A percentile compares a stretch with the other conserved stretches of the same genome.
These are phyloP conservation scores for Pseudogymnoascus sp. DNA, from an alignment of 2,329 filamentous ascomycete species.

Conservation along the genomic window DNA sequence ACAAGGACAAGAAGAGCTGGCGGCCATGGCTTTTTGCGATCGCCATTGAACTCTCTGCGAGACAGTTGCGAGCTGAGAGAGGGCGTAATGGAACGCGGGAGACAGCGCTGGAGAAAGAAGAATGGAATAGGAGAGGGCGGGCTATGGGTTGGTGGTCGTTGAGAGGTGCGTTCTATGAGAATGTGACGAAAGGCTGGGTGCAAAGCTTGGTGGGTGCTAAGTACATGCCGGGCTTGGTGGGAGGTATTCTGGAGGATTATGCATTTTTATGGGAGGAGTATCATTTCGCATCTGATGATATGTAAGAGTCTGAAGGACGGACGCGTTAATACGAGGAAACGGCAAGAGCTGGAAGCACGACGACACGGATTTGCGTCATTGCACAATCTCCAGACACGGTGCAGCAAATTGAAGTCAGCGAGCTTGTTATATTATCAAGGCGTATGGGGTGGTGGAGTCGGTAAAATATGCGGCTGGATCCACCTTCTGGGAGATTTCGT, in stretches of 20 bases:
- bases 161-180: slow-evolving; percentile 95
- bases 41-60: slow-evolving; percentile 76
- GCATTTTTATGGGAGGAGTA: slow-evolving; percentile 98
- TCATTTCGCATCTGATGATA: slow-evolving; percentile 54
- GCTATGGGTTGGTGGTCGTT: slow-evolving; percentile 92
- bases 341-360: background rate
- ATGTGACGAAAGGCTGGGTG: slow-evolving; percentile 71
- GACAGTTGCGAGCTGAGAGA: slow-evolving; percentile 67
- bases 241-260: slow-evolving; percentile 87
- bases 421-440: background rate
- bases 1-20: slow-evolving; percentile 75
- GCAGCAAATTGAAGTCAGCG: background rate
- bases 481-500: background rate
- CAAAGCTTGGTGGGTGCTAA: slow-evolving; percentile 44
- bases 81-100: slow-evolving; percentile 45
- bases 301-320: background rate
- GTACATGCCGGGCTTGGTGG: slow-evolving; percentile 72
- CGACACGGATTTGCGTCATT: background rate
- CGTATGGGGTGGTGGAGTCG: background rate
- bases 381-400: background rate
- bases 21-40: slow-evolving; percentile 85
- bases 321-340: background rate
- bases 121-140: slow-evolving; percentile 83
- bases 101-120: slow-evolving; percentile 81
- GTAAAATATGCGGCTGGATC: background rate